Base-by-base conservation (phyloP, 148 eudicot genomes). In the Diospyros kaki region DNA sequence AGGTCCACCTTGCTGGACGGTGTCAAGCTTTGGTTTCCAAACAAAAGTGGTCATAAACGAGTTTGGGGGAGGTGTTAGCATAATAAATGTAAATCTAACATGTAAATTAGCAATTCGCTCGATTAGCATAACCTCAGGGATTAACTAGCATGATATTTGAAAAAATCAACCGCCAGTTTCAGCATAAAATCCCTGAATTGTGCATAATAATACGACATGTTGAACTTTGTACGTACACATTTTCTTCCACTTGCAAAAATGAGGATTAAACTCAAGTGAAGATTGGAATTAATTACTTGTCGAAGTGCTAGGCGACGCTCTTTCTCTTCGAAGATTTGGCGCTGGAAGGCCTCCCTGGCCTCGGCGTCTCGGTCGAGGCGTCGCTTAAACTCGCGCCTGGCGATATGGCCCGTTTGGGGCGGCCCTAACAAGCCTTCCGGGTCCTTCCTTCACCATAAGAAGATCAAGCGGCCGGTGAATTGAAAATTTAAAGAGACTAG, bases 361-460 rank as follows among this genome's bases (percentile, higher is more conserved):
- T 83, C 94, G 6, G 89, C 75, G 54, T 95, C 99, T 73, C 80
- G 89, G 72, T 95, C 94, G 15, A 92, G 72, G 1, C 85, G 84
- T 42, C 69, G 80, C 81, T 83, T 78, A 80, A 92, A 92, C 75
- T 95, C 91, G 2, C 87, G 75, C 64, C 84, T 82, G 9, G 89
- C 87, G 63, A 92, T 63, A 76, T 92, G 99, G 6, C 97, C 99
- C 14, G 84, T 44, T 77, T 81, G 79, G 7, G 89, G 84, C 3
- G 96, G 91, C 5, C 88, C 81, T 11, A 90, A 80, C 41, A 95
- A 7, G 6, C 99, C 97, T 72, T 95, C 96, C 18, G 99, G 99
- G 77, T 95, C 97, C 97, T 95, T 80, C 83, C 76, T 81, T 86
- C 53, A 54, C 79, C 81, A 83, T 51, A 60, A 75, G 0, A 64